Evolutionary conservation across 768 basidiomycete genomes (phyloP), one percentile per base, ranked within the genome.

Genomic region (Mycena capillaripes): DNA sequence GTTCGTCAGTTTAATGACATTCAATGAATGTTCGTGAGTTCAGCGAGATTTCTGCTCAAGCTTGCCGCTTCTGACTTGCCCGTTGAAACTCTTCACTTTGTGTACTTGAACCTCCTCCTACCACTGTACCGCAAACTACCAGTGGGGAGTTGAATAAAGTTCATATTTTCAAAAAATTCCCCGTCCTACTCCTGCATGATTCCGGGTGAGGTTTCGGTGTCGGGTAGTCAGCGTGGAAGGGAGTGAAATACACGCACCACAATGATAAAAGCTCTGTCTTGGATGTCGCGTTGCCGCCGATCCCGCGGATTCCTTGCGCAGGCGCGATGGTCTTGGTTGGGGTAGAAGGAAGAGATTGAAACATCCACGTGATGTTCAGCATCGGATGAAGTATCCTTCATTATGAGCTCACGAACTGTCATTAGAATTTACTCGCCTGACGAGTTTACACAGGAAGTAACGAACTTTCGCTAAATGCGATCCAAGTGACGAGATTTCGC

Each of bases 101-200:
- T 55, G 53, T 55, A 55, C 23, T 55, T 55, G 30, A 55, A 55
- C 53, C 52, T 55, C 53, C 16, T n/a, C 29, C 27, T 55, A 55
- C 53, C 53, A 55, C 53, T 55, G 53, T 55, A 19, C 30, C 30
- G 53, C 53, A 32, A 55, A 55, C 53, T 32, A 55, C 53, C 30
- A 55, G 30, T 30, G 53, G 53, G 53, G 53, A 55, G 53, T 55
- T 5, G 12, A 30, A 55, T 55, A 21, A 55, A 32, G 53, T 55
- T 55, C 48, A 53, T 25, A 27, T 53, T 53, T 53, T 27, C 52
- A 50, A 27, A 4, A 50, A 50, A 27, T 19, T n/a, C 2, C 48
- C 48, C 48, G 4, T 10, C 48, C 48, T 50, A 50, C 23, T 50
- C 48, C 48, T 25, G 48, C 48, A 50, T 50, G 25, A 27, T 50